A percentile compares a stretch with the other conserved stretches of the same genome.
Evolutionary conservation across 2,329 filamentous ascomycete genomes (phyloP).

Genomic region (Rutstroemia sp.): DNA sequence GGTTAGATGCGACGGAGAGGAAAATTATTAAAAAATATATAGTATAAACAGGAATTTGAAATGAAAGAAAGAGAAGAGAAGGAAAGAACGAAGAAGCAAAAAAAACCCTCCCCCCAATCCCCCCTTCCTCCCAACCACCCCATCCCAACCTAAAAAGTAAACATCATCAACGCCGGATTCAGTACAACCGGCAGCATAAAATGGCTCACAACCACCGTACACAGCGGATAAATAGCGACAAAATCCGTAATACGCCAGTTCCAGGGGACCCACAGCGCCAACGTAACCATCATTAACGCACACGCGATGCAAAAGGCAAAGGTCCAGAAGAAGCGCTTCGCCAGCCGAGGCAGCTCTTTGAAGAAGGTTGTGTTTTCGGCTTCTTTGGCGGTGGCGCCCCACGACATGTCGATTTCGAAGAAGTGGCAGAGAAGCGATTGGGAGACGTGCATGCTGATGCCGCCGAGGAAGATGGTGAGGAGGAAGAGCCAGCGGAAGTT

Average conservation of each 20-base stretch:
- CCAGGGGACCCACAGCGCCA: slow-evolving; percentile 56
- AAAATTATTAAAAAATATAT: no score
- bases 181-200: slow-evolving; percentile 64
- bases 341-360: slow-evolving; percentile 71
- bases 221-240: slow-evolving; percentile 70
- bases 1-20: no score
- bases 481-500: slow-evolving; percentile 69
- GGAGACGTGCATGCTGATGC: slow-evolving; percentile 71
- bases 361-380: slow-evolving; percentile 77
- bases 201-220: slow-evolving; percentile 60
- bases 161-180: slow-evolving; percentile 75
- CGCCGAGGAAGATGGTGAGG: slow-evolving; percentile 75
- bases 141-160: slow-evolving; percentile 27
- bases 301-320: slow-evolving; percentile 46
- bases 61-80: no score
- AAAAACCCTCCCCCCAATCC: no score
- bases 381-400: slow-evolving; percentile 82
- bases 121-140: no score
- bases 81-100: no score
- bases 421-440: slow-evolving; percentile 76
- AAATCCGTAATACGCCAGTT: slow-evolving; percentile 63
- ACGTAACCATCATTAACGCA: slow-evolving; percentile 49
- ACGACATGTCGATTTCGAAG: slow-evolving; percentile 79
- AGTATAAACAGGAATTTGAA: no score
- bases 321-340: slow-evolving; percentile 55